Evolutionary conservation across 257 asterid genomes (phyloP).

Genomic region (Penstemon davidsonii): DNA sequence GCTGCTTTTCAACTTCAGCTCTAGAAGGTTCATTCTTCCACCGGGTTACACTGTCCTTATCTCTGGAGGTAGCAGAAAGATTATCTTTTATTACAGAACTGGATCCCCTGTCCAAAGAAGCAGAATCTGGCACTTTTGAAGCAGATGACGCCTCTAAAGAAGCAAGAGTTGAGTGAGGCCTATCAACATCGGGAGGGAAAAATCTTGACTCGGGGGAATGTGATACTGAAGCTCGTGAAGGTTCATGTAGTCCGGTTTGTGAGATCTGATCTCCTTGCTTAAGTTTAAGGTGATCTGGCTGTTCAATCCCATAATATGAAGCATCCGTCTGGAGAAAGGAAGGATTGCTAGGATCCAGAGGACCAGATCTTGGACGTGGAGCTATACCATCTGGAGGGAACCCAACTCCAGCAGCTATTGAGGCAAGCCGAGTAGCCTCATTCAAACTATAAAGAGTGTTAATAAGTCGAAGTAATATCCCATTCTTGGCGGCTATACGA

Average conservation of each 20-base stretch:
- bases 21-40: constrained; percentile 62
- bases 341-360: constrained; percentile 63
- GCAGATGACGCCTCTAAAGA: constrained; percentile 39
- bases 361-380: constrained; percentile 75
- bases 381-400: constrained; percentile 63
- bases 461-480: constrained; percentile 86
- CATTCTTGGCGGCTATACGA: constrained; percentile 91
- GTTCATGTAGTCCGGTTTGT: constrained; percentile 60
- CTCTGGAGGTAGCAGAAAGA: constrained; percentile 33
- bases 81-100: constrained; percentile 35
- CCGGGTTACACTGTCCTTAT: constrained; percentile 38
- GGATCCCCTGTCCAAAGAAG: constrained; percentile 39
- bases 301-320: constrained; percentile 61
- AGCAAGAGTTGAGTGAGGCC: constrained; percentile 41
- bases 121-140: constrained; percentile 38
- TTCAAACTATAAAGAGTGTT: constrained; percentile 91
- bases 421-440: constrained; percentile 88
- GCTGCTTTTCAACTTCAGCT: constrained; percentile 73
- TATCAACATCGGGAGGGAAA: constrained; percentile 53
- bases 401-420: constrained; percentile 74
- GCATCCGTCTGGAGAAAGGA: constrained; percentile 56
- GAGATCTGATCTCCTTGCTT: constrained; percentile 71
- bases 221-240: constrained; percentile 61
- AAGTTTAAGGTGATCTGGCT: constrained; percentile 56
- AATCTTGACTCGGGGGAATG: constrained; percentile 68